Evolutionary conservation across 805 yeast species (phyloP).

Genomic region (Kuraishia floccosa): DNA sequence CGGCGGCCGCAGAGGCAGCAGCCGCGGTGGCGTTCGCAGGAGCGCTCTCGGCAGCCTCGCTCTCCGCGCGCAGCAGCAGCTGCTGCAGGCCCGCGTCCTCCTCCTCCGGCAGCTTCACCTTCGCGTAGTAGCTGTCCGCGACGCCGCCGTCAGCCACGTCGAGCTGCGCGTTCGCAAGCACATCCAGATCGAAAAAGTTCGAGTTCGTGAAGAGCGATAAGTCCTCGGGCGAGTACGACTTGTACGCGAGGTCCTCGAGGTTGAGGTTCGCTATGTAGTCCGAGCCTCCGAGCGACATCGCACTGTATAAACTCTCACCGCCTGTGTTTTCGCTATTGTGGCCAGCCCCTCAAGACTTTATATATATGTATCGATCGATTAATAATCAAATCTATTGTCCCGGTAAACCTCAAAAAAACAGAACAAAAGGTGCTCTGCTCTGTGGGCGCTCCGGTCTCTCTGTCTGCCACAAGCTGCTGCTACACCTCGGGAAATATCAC

Average conservation of each 20-base stretch:
- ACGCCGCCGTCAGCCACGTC: constrained; percentile 2
- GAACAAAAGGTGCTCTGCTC: no score
- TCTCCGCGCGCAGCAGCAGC: background rate
- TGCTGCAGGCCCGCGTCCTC: background rate
- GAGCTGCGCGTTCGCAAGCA: constrained; percentile 1
- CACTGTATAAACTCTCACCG: no score
- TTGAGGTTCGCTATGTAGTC: constrained; percentile 1
- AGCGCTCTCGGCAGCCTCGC: background rate
- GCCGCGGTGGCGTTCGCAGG: background rate
- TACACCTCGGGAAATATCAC: no score
- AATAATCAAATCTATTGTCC: no score
- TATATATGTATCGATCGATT: no score
- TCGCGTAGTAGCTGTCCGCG: no score
- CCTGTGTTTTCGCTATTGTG: no score
- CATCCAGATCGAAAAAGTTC: constrained; percentile 12
- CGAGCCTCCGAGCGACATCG: no score
- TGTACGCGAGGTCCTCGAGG: background rate
- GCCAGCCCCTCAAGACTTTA: no score
- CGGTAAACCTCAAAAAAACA: no score
- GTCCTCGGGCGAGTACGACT: constrained; percentile 6
- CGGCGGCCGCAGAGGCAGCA: background rate
- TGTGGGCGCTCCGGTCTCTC: no score
- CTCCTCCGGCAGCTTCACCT: constrained; percentile 1
- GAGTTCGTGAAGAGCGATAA: constrained; percentile 12
- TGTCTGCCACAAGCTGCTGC: no score